A percentile compares a stretch with the other conserved stretches of the same genome.
Evolutionary conservation across 148 eudicot species (phyloP).

Genomic region (Suaeda aralocaspica): DNA sequence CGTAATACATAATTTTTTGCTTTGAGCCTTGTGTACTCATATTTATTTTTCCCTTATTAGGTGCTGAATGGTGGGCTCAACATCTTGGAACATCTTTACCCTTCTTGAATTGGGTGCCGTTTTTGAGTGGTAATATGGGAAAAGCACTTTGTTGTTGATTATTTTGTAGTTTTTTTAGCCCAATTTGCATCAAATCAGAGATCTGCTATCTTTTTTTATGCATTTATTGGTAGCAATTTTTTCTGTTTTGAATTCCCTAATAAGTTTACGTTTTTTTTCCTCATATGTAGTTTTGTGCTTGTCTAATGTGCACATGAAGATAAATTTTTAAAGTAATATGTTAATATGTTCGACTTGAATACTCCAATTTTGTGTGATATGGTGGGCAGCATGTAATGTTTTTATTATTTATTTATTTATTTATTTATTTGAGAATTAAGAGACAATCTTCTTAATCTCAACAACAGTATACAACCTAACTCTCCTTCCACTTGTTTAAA

Average conservation of each 20-base stretch:
- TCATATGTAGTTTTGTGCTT: neutral
- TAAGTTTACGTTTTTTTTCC: neutral
- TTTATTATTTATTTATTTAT: too few species aligned
- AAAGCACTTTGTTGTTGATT: neutral
- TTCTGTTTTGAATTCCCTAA: neutral
- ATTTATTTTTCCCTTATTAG: constrained; percentile 38
- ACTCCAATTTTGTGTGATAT: too few species aligned
- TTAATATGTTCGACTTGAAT: too few species aligned
- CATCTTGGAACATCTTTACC: constrained; percentile 72
- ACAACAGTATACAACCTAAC: too few species aligned
- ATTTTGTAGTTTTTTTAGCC: neutral
- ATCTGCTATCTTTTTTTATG: neutral
- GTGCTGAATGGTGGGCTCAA: constrained; percentile 97
- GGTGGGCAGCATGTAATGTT: too few species aligned
- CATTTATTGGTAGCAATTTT: neutral
- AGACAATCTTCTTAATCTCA: too few species aligned
- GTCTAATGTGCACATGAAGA: neutral
- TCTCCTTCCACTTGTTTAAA: too few species aligned
- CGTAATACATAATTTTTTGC: neutral
- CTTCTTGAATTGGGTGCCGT: constrained; percentile 79
- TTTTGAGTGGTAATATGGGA: constrained; percentile 50
- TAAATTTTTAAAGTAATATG: too few species aligned
- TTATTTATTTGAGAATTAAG: too few species aligned
- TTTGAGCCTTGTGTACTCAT: neutral
- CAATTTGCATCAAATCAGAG: neutral